phyloP scores from a whole-genome alignment of 2,329 filamentous ascomycete genomes.

The Colletotrichum costaricense region DNA sequence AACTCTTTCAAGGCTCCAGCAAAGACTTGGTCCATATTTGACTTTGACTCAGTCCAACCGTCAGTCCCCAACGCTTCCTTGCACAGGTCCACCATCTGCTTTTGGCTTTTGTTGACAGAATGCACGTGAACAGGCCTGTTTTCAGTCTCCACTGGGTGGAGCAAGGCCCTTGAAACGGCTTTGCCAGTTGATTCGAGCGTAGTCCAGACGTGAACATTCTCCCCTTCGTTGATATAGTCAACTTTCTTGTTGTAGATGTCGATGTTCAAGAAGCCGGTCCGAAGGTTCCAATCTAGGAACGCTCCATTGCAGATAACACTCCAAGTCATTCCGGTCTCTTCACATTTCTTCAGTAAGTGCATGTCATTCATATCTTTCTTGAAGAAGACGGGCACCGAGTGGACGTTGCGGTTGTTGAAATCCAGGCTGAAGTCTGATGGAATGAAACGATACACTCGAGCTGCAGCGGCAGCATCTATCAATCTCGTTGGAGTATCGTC shows the following conservation, averaged over 20 bases:
- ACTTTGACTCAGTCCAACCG: constrained; percentile 33
- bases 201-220: constrained; percentile 38
- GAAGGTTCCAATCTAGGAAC: constrained; percentile 44
- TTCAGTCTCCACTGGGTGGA: constrained; percentile 41
- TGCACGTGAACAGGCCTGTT: constrained; percentile 41
- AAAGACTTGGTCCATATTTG: constrained; percentile 35
- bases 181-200: constrained; percentile 41
- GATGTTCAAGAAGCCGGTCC: constrained; percentile 38
- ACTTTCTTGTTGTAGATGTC: constrained; percentile 38
- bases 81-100: constrained; percentile 37
- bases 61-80: constrained; percentile 33
- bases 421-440: constrained; percentile 66
- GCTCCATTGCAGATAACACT: constrained; percentile 43
- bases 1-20: constrained; percentile 32
- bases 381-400: constrained; percentile 36
- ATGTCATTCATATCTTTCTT: constrained; percentile 34
- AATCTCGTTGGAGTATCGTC: constrained; percentile 54
- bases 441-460: constrained; percentile 71
- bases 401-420: constrained; percentile 39
- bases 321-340: constrained; percentile 38
- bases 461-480: constrained; percentile 68
- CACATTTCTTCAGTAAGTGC: constrained; percentile 9
- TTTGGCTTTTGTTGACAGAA: constrained; percentile 38
- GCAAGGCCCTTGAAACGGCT: constrained; percentile 41
- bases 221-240: constrained; percentile 40